Evolutionary conservation across 768 basidiomycete genomes (phyloP).

Genomic region (Pholiota molesta): DNA sequence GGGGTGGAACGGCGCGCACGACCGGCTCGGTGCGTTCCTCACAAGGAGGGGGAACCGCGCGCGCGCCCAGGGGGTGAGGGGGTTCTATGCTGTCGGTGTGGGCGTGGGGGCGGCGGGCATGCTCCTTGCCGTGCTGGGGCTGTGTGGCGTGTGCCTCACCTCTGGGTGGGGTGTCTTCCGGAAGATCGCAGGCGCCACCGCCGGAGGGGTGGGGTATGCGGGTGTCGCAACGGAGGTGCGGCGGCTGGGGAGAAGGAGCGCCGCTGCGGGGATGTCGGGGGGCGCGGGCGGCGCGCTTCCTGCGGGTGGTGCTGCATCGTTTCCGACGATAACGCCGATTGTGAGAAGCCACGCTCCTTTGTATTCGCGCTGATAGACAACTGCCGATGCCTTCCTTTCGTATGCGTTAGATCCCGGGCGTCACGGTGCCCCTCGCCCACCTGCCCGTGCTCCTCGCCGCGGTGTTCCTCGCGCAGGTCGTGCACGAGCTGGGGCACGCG

Average conservation of each 20-base stretch:
- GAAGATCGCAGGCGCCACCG: neutral
- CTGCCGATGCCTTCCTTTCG: neutral
- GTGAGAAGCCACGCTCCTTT: conserved; percentile 25
- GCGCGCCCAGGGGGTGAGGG: neutral
- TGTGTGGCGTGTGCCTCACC: neutral
- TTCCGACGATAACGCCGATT: conserved; percentile 31
- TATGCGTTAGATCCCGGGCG: conserved; percentile 68
- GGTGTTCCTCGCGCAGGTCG: conserved; percentile 64
- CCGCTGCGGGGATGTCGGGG: neutral
- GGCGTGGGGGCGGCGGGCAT: neutral
- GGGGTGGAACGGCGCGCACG: neutral
- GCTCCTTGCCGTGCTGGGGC: neutral
- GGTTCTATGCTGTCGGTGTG: neutral
- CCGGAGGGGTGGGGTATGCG: no score
- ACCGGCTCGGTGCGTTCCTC: neutral
- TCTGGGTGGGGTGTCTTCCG: neutral
- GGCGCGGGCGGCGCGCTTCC: neutral
- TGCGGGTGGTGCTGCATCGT: neutral
- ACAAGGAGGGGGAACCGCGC: neutral
- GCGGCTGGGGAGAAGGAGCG: neutral
- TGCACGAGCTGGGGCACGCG: conserved; percentile 84
- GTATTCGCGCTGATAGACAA: no score
- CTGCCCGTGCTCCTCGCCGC: conserved; percentile 66
- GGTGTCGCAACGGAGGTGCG: neutral
- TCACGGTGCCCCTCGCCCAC: conserved; percentile 78